These are phyloP conservation scores for Colletotrichum orchidophilum DNA, from an alignment of 2,329 filamentous ascomycete genomes.

Conservation along the genomic window DNA sequence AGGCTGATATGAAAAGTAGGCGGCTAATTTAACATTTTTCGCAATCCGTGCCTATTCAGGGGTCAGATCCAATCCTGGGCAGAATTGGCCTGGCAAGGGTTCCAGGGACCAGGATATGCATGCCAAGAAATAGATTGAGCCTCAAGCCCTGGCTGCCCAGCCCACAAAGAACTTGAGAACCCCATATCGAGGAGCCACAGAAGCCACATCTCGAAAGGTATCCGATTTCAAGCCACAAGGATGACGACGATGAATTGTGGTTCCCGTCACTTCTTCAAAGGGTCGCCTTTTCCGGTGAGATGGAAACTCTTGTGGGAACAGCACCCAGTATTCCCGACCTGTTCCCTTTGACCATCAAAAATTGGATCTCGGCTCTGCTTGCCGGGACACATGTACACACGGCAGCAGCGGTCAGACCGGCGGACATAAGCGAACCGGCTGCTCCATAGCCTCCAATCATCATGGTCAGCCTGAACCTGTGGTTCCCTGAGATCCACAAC, in stretches of 20 bases:
- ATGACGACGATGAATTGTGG: not conserved
- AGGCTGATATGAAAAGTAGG: not conserved
- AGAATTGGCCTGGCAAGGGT: not conserved
- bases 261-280: conserved; percentile 11
- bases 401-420: not conserved
- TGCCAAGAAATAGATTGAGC: conserved; percentile 23
- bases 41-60: not conserved
- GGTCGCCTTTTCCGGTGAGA: conserved; percentile 5
- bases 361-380: not conserved
- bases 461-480: not conserved
- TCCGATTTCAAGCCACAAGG: not conserved
- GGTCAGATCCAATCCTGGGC: not conserved
- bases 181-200: not conserved
- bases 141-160: conserved; percentile 24
- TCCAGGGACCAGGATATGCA: conserved; percentile 15
- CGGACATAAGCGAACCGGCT: conserved; percentile 10
- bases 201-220: not conserved
- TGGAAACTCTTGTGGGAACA: conserved; percentile 9
- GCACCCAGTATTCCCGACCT: conserved; percentile 9
- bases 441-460: conserved; percentile 1
- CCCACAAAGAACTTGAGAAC: not conserved
- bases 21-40: conserved; percentile 1
- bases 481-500: not conserved
- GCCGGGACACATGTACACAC: not conserved
- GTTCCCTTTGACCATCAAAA: conserved; percentile 7